Evolutionary conservation across 1,284 basidiomycete genomes (phyloP), one percentile per base, ranked within the genome.

Genomic region (Ganoderma boninense): DNA sequence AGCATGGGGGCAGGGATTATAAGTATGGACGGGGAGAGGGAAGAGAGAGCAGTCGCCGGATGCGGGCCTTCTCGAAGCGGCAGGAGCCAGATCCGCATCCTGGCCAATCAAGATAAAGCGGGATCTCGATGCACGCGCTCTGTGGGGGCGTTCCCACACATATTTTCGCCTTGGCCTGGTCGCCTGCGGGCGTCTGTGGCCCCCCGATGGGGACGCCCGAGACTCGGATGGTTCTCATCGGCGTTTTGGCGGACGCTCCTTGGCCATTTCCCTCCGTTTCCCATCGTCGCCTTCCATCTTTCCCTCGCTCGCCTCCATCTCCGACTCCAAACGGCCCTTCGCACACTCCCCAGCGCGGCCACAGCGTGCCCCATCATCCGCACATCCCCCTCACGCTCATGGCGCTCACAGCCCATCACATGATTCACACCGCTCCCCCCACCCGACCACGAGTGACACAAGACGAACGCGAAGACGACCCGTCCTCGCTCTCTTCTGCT

Each of bases 41-140:
- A 40, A 62, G 63, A n/a, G 64, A 65, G 64, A 54, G 64, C 26
- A 52, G 63, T 65, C 49, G 65, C 67, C 62, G 60, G 66, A 62
- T 70, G 46, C 57, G 67, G 66, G 43, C 56, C 29, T 73, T 73
- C 69, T 68, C 67, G 71, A 73, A 73, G 69, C 71, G 71, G 71
- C 66, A 70, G 59, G 54, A 64, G 70, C 71, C 73, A 73, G 76
- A 76, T 77, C 76, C 74, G 73, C 72, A 68, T 67, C 57, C 71
- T 65, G 62, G 62, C 71, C 61, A 76, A 77, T 79, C 77, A 74
- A 73, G 74, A 77, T 77, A 69, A 62, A 42, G 44, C 66, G 35
- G 60, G 64, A 79, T 79, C 78, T 77, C 57, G 77, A 78, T 79
- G 4, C 54, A 38, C 11, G 59, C 59, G 59, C 38, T 38, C 40